phyloP scores from a whole-genome alignment of 163 green algal species.

The Scenedesmus sp. region DNA sequence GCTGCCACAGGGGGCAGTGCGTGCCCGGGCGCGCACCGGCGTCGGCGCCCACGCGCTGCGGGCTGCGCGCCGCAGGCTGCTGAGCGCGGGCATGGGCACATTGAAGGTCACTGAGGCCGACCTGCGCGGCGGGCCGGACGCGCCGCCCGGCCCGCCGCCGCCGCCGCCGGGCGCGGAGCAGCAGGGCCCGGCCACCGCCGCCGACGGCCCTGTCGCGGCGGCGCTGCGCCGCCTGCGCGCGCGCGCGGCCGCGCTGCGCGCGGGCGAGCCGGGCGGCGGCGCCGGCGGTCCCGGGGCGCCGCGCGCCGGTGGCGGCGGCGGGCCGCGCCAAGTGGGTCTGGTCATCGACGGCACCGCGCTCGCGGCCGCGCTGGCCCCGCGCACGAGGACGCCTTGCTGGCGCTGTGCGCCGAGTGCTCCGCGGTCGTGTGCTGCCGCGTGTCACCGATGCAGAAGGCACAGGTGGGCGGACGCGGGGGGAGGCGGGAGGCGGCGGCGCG shows the following conservation, averaged over 20 bases:
- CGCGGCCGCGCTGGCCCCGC: conserved; percentile 48
- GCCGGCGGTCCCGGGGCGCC: background rate
- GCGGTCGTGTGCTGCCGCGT: conserved; percentile 79
- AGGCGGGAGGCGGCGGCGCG: too few relatives aligned
- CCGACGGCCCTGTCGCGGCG: background rate
- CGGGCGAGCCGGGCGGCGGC: background rate
- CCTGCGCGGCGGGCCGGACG: conserved; percentile 7
- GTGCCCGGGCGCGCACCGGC: background rate
- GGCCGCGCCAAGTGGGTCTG: conserved; percentile 47
- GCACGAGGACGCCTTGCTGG: conserved; percentile 58
- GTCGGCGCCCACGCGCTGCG: too few relatives aligned
- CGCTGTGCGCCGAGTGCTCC: conserved; percentile 53
- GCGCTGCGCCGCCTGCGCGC: conserved; percentile 5
- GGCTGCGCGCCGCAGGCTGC: conserved; percentile 9
- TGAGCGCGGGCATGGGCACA: conserved; percentile 21
- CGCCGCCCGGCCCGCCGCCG: background rate
- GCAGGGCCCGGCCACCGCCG: background rate
- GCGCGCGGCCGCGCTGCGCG: background rate
- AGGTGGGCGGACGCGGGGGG: too few relatives aligned
- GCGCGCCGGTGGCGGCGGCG: background rate
- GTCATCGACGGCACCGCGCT: conserved; percentile 71
- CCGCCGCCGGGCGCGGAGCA: background rate
- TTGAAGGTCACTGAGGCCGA: conserved; percentile 13
- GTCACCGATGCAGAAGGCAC: conserved; percentile 74
- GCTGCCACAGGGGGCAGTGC: background rate